Evolutionary conservation across 2,329 filamentous ascomycete genomes (phyloP), one percentile per base, ranked within the genome.

Genomic region (Cercospora beticola): DNA sequence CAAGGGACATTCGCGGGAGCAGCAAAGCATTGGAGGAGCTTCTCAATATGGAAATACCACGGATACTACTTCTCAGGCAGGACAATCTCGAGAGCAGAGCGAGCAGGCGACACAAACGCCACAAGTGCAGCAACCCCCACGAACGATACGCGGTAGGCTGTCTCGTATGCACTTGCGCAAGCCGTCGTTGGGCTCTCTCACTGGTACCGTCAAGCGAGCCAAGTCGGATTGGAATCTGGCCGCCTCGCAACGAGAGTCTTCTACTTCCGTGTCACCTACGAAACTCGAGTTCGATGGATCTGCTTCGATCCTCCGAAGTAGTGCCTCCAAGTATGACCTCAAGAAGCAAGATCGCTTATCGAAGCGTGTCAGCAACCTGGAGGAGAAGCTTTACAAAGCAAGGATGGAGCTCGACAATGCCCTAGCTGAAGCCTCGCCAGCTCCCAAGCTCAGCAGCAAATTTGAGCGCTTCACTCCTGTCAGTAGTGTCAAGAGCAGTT

Each of bases 291-390:
- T 75, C 21, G 73, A 73, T 8, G 49, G 57, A 21, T 73, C 74
- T 1, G 40, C 57, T 14, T 74, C 74, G 4, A 68, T 68, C 9
- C 75, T 86, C 36, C 82, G 82, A 67, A 82, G 81, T 49, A 81
- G 84, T 26, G 82, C 82, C 2, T 87, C 86, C 2, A 86, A 84
- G 73, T 86, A 84, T 72, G 87, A 89, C 63, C 78, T 89, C 5
- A 81, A 84, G 61, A 85, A 83, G 73, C 68, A 89, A 72, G 81
- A 84, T 67, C 88, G 86, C 70, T 78, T 89, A 33, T 80, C 83
- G 49, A 88, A 87, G 78, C 83, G 86, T 63, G 87, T 89, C 31
- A 88, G 86, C 71, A 84, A 89, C 71, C 82, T 89, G 12, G 87
- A 90, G 72, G 76, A 80, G 12, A 88, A 89, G 74, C 82, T 89